These are phyloP conservation scores for Talaromyces wortmannii DNA, from an alignment of 495 filamentous ascomycete genomes.

Conservation along the genomic window DNA sequence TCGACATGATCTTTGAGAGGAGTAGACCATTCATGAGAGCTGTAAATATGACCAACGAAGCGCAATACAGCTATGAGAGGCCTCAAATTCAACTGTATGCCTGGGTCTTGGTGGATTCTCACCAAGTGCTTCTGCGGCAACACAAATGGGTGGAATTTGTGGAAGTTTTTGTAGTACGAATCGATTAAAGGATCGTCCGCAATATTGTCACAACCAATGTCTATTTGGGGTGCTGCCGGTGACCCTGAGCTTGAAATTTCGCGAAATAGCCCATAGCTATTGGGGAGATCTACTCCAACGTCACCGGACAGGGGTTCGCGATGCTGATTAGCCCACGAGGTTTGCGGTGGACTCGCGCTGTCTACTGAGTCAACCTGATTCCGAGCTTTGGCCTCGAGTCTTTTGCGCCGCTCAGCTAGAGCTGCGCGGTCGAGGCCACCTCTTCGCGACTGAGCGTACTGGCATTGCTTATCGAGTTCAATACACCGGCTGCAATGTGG, in stretches of 20 bases:
- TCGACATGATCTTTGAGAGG: constrained; percentile 14
- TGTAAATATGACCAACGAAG: constrained; percentile 18
- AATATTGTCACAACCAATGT: constrained; percentile 3
- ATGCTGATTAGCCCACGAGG: neutral
- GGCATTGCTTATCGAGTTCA: constrained; percentile 33
- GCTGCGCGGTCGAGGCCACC: constrained; percentile 34
- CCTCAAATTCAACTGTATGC: constrained; percentile 7
- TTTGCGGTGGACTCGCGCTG: neutral
- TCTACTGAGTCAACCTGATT: neutral
- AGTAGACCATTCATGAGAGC: constrained; percentile 11
- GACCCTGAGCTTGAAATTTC: neutral
- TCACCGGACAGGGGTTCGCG: constrained; percentile 2
- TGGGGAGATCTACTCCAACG: neutral
- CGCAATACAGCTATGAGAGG: constrained; percentile 17
- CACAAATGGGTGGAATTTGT: constrained; percentile 18
- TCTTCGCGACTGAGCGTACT: constrained; percentile 43
- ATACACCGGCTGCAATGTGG: constrained; percentile 27
- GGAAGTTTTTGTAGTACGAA: constrained; percentile 24
- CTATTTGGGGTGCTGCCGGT: neutral
- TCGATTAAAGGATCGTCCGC: constrained; percentile 16
- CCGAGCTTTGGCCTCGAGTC: constrained; percentile 4
- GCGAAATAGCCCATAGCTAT: neutral
- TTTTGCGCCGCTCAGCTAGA: constrained; percentile 14
- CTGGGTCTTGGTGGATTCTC: constrained; percentile 12
- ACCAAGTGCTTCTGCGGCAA: constrained; percentile 12